Evolutionary conservation across 306 rosid genomes (phyloP), one percentile per base, ranked within the genome.

Genomic region (Prunus armeniaca): DNA sequence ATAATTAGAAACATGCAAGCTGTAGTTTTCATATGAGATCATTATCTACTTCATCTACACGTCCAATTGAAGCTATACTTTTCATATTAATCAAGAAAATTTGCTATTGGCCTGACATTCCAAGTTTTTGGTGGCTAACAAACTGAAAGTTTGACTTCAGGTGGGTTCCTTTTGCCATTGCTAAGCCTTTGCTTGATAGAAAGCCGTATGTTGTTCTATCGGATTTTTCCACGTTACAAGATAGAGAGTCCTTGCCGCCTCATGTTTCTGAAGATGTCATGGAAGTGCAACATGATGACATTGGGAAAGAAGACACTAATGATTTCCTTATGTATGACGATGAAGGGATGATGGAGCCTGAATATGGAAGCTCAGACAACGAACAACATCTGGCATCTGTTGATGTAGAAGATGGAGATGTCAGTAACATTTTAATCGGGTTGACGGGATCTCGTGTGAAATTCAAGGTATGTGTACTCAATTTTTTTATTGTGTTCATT

Each of bases 151-250:
- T 45, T 45, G 73, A 45, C 78, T 82, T 34, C 96, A 95, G 99
- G 93, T 95, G 97, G 97, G 83, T 95, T 75, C 76, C 85, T 61
- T 95, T 89, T 86, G 91, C 87, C 76, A 71, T 84, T 20, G 90
- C 88, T 25, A 89, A 83, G 88, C 97, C 91, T 83, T 82, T 84
- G 81, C 99, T 96, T 65, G 97, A 96, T 80, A 80, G 78, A 87
- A 86, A 65, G 73, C 84, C 79, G 28, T 92, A 96, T 63, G 97
- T 72, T 65, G 90, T 91, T 83, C 81, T 96, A 73, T 96, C 98
- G 12, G 93, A 92, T 82, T 79, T 79, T 84, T 74, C 92, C 66
- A 64, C 67, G 75, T 71, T 80, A 78, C 90, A 83, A 84, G 88
- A 86, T 76, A 91, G 71, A 22, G 92, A 81, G 82, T 80, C 87